These are phyloP conservation scores for Pelargonium fulgidum DNA, from an alignment of 441 rosid genomes.

Conservation along the genomic window DNA sequence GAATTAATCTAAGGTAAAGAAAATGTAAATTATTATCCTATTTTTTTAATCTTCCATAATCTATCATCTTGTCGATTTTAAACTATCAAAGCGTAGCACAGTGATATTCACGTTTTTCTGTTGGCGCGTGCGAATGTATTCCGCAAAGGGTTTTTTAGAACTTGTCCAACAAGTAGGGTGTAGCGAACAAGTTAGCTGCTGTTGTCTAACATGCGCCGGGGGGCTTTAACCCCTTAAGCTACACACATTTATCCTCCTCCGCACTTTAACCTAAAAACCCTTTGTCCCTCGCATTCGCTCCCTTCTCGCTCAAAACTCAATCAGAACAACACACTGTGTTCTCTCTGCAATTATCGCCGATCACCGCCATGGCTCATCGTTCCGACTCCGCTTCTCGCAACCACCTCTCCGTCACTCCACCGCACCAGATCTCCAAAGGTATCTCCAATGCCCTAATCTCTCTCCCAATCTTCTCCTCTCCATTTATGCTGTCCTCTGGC, in stretches of 20 bases:
- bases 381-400: conserved; percentile 50
- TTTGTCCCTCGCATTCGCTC: conserved; percentile 7
- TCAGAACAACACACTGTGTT: background rate
- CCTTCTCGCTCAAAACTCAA: background rate
- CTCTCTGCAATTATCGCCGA: conserved; percentile 31
- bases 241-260: conserved; percentile 8
- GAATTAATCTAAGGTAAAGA: too few relatives aligned
- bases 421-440: conserved; percentile 88
- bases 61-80: too few relatives aligned
- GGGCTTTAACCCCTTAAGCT: conserved; percentile 5
- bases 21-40: too few relatives aligned
- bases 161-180: background rate
- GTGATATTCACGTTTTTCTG: background rate
- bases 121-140: conserved; percentile 3
- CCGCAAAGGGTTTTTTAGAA: background rate
- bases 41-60: too few relatives aligned
- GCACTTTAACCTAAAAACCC: conserved; percentile 10
- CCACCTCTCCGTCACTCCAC: conserved; percentile 64
- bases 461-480: background rate
- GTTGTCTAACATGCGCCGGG: background rate
- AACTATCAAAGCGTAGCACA: background rate
- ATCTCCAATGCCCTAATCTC: conserved; percentile 1
- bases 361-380: conserved; percentile 71
- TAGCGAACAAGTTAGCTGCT: background rate
- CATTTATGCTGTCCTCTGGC: background rate